phyloP scores from a whole-genome alignment of 768 basidiomycete genomes.

The Mycena amicta region DNA sequence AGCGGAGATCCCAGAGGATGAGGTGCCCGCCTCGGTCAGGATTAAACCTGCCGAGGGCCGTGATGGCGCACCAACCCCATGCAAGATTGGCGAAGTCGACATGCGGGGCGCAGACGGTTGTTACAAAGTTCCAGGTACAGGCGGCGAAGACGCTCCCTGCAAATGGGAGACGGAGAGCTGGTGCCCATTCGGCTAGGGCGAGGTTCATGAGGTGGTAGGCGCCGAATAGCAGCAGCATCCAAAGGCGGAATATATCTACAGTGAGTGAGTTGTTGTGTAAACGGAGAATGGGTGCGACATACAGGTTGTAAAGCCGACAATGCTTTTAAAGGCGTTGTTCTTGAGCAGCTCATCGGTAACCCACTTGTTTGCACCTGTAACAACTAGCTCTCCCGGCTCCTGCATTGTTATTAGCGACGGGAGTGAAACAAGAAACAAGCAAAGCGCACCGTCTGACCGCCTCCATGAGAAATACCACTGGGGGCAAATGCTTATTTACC shows the following conservation, averaged over 20 bases:
- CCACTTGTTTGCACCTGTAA: background rate
- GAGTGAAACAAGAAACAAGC: background rate
- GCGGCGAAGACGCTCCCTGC: background rate
- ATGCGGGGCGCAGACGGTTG: no score
- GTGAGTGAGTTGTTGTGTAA: background rate
- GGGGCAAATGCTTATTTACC: no score
- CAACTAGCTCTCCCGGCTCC: background rate
- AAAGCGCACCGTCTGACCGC: background rate
- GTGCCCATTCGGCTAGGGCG: background rate
- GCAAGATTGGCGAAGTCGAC: no score
- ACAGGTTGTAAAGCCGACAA: no score
- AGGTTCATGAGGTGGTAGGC: no score
- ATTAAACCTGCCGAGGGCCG: background rate
- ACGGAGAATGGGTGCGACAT: background rate
- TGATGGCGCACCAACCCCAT: no score
- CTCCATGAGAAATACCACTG: background rate
- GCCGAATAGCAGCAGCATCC: no score
- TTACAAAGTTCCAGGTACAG: no score
- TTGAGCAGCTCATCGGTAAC: background rate
- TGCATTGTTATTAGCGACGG: background rate
- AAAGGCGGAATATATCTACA: background rate
- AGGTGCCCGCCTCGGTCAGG: conserved; percentile 7
- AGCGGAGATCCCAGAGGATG: no score
- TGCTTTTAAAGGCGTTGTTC: background rate
- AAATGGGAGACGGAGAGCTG: background rate